Conservation (phyloP, 495 filamentous ascomycete species). For the Trichoderma gamsii region DNA sequence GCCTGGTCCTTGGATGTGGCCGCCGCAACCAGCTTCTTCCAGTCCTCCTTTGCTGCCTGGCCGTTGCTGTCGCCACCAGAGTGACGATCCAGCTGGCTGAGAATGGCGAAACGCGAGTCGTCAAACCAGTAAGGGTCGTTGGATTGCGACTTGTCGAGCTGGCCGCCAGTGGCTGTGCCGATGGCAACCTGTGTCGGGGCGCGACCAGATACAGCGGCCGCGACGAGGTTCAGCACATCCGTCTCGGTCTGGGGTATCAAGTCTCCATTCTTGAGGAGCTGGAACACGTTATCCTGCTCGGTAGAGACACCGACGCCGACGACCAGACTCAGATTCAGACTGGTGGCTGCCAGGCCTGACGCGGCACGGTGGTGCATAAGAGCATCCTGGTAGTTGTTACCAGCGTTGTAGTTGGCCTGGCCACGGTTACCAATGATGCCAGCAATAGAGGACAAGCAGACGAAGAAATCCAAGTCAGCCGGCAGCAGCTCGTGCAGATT, state of each 20-base stretch:
- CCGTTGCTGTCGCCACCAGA: no score
- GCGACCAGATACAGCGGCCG: slow-evolving; percentile 21
- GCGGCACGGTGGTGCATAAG: slow-evolving; percentile 33
- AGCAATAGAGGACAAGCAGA: slow-evolving; percentile 29
- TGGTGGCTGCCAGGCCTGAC: slow-evolving; percentile 32
- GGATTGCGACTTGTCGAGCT: no score
- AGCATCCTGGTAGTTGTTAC: slow-evolving; percentile 49
- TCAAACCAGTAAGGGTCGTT: no score
- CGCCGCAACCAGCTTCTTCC: no score
- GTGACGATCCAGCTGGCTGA: no score
- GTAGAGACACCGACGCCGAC: slow-evolving; percentile 13
- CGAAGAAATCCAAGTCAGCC: slow-evolving; percentile 32
- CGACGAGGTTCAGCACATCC: slow-evolving; percentile 32
- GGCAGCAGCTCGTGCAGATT: slow-evolving; percentile 44
- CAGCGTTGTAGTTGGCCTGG: slow-evolving; percentile 36
- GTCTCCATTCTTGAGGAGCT: background rate
- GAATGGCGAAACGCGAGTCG: no score
- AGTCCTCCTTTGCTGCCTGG: no score
- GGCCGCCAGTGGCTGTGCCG: no score
- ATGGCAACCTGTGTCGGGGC: slow-evolving; percentile 26
- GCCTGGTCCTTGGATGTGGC: no score
- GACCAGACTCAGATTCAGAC: slow-evolving; percentile 38
- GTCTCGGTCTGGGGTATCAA: slow-evolving; percentile 17
- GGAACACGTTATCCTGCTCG: background rate
- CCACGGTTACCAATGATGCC: slow-evolving; percentile 28